phyloP scores from a whole-genome alignment of 306 rosid genomes.

The Quercus aquifolioides region DNA sequence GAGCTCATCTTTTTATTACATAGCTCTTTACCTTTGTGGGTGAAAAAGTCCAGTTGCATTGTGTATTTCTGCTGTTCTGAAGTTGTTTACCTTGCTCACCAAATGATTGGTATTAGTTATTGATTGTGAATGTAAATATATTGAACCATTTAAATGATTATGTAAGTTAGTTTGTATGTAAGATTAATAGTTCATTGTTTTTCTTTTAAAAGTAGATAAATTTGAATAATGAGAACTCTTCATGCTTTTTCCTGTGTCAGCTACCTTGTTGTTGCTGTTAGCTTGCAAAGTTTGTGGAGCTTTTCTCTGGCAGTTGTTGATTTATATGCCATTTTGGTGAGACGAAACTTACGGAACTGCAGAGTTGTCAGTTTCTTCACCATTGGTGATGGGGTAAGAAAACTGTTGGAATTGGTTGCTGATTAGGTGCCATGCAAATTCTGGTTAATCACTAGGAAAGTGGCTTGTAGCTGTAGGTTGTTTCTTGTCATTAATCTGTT shows the following conservation, averaged over 20 bases:
- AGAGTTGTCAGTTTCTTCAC: conserved; percentile 28
- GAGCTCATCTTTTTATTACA: too few relatives aligned
- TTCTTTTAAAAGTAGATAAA: background rate
- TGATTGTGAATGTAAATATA: too few relatives aligned
- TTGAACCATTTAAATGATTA: too few relatives aligned
- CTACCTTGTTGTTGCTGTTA: conserved; percentile 42
- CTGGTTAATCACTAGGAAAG: too few relatives aligned
- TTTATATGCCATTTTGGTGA: conserved; percentile 34
- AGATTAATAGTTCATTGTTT: background rate
- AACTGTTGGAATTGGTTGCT: background rate
- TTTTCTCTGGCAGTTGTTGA: conserved; percentile 39
- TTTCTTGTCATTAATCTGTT: background rate
- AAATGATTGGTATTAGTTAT: too few relatives aligned
- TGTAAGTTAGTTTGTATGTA: background rate
- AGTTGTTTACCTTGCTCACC: too few relatives aligned
- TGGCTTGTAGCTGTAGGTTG: background rate
- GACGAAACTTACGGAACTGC: conserved; percentile 33
- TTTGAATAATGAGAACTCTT: background rate
- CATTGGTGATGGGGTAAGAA: conserved; percentile 42
- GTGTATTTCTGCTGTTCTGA: too few relatives aligned
- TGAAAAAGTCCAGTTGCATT: too few relatives aligned
- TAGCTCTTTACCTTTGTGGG: too few relatives aligned
- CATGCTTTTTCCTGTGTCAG: conserved; percentile 4
- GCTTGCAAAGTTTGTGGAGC: conserved; percentile 51
- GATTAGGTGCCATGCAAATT: background rate